Base-by-base conservation (phyloP, 805 yeast genomes). In the Kazachstania kunashirensis region DNA sequence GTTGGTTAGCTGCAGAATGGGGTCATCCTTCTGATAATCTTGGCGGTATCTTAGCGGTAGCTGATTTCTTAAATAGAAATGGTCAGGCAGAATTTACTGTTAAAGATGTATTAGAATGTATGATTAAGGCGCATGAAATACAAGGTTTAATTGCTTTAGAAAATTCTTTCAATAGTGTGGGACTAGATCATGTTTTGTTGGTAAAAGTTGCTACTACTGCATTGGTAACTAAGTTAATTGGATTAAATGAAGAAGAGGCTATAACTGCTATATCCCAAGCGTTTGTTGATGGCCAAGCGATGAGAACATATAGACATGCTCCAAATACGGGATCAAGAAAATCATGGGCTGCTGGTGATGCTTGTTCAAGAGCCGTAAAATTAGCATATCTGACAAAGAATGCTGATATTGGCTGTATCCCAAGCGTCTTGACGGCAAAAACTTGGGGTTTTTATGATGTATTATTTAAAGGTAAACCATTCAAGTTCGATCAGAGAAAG, bases 1-100 rank as follows among this genome's bases (percentile, higher is more conserved):
- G 79, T 54, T 74, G 79, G 79, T 55, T 74, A 28, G 80, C 79
- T 33, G 78, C 77, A n/a, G 79, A 75, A 53, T 74, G 80, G 79
- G 80, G 80, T 4, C 80, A 74, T 53, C 80, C 79, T 17, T 69
- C 76, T 23, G 80, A 74, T 49, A 74, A 74, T 52, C 48, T 74
- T 34, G 79, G 79, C 32, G 75, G 76, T 35, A 72, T 74, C 40
- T 53, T 74, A 11, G 75, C 79, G 2, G 74, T 75, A 24, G 70
- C 78, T 23, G 79, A 74, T 53, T 65, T 71, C 59, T 61, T 68
- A 39, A 68, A 75, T 36, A 64, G 79, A 44, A 49, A 61, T 17
- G 53, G 62, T 36, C 65, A 63, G 47, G 62, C 65, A 13, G 53
- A 53, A 31, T 68, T 71, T 58, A 70, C 62, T 41, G 61, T 74